Evolutionary conservation across 805 yeast species (phyloP).

Genomic region (Teunomyces lycoperdinae): DNA sequence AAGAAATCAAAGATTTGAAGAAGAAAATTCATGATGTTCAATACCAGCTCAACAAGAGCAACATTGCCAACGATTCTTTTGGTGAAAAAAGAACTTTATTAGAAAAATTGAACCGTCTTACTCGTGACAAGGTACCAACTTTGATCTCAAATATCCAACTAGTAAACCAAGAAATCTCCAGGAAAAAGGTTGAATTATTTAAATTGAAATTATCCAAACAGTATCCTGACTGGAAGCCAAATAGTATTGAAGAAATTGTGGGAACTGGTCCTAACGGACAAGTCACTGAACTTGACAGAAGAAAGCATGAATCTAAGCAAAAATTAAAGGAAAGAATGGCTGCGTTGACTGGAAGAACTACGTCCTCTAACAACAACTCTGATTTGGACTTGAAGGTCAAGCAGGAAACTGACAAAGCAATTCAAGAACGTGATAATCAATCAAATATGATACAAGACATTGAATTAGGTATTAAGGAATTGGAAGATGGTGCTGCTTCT

Average conservation of each 20-base stretch:
- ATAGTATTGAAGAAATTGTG: constrained; percentile 37
- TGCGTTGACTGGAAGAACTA: constrained; percentile 77
- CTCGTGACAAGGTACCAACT: constrained; percentile 65
- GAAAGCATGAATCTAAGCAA: constrained; percentile 78
- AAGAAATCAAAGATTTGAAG: constrained; percentile 65
- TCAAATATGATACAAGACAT: constrained; percentile 66
- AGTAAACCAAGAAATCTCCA: constrained; percentile 66
- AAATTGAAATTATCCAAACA: constrained; percentile 53
- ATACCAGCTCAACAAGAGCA: constrained; percentile 18
- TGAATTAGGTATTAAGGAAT: constrained; percentile 62
- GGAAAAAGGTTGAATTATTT: constrained; percentile 62
- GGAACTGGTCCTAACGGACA: constrained; percentile 90
- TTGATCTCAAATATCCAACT: constrained; percentile 61
- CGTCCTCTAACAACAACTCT: constrained; percentile 44
- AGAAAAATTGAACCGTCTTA: constrained; percentile 56
- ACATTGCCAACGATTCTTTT: constrained; percentile 25
- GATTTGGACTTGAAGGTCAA: constrained; percentile 54
- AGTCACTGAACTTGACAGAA: constrained; percentile 77
- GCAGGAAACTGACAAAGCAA: constrained; percentile 50
- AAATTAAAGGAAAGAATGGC: constrained; percentile 85
- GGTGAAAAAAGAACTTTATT: constrained; percentile 51
- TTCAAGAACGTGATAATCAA: constrained; percentile 52
- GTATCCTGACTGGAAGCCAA: constrained; percentile 60
- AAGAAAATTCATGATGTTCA: constrained; percentile 52
- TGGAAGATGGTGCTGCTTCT: constrained; percentile 49